Percentiles rank a stretch among this genome's conserved stretches.
These are phyloP conservation scores for Umbilicus rupestris DNA, from an alignment of 164 flowering plant genomes.

Conservation along the genomic window DNA sequence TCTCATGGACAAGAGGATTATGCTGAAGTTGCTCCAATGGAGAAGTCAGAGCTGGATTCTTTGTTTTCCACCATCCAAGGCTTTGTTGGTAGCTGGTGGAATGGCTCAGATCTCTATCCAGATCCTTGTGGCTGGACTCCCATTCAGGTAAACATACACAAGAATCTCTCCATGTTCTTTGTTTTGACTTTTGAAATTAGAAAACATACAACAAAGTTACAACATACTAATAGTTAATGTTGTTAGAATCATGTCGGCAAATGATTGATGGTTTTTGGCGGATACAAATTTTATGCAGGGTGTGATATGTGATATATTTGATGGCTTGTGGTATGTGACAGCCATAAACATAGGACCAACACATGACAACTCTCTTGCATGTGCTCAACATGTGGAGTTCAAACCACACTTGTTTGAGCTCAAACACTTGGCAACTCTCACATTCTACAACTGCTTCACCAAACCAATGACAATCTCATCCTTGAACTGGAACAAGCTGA, in stretches of 20 bases:
- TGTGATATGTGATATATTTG: constrained; percentile 67
- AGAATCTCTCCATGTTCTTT: background rate
- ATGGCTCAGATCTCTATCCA: constrained; percentile 86
- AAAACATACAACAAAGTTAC: background rate
- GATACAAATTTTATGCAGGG: constrained; percentile 35
- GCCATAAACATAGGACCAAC: constrained; percentile 53
- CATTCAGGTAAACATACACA: constrained; percentile 41
- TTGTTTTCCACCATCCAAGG: constrained; percentile 61
- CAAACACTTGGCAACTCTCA: constrained; percentile 49
- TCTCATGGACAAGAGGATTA: constrained; percentile 27
- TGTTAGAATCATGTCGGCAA: background rate
- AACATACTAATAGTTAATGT: background rate
- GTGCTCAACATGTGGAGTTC: constrained; percentile 36
- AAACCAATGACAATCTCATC: constrained; percentile 30
- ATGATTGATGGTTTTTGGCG: constrained; percentile 5
- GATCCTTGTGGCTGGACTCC: constrained; percentile 99
- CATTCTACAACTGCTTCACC: constrained; percentile 54
- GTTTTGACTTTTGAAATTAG: background rate
- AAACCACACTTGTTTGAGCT: constrained; percentile 46
- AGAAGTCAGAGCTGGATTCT: constrained; percentile 48
- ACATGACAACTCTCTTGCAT: constrained; percentile 64
- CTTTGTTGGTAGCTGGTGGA: constrained; percentile 73
- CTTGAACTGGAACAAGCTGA: constrained; percentile 37
- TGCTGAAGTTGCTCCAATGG: constrained; percentile 48
- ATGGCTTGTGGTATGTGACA: constrained; percentile 73